Conservation (phyloP, 768 basidiomycete species). For the Lyophyllum atratum region DNA sequence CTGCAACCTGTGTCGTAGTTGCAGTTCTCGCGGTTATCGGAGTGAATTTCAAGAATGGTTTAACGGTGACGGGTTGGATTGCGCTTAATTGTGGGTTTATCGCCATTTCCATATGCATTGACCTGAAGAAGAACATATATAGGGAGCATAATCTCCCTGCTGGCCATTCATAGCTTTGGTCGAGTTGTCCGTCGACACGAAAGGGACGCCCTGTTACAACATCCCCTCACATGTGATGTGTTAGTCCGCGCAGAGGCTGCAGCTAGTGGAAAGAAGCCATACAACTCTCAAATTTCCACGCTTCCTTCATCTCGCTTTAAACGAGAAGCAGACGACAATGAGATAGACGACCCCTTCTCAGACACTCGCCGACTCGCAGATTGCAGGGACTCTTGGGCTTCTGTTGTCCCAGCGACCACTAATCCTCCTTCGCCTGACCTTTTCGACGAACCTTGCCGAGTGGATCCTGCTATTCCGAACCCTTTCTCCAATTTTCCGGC, state of each 20-base stretch:
- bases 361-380: slow-evolving; percentile 26
- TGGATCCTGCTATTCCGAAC: slow-evolving; percentile 10
- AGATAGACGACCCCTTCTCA: slow-evolving; percentile 33
- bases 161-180: slow-evolving; percentile 61
- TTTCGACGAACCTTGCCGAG: slow-evolving; percentile 10
- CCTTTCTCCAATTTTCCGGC: slow-evolving; percentile 27
- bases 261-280: slow-evolving; percentile 12
- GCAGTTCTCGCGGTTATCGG: slow-evolving; percentile 53
- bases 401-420: background rate
- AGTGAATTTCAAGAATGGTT: slow-evolving; percentile 43
- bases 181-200: slow-evolving; percentile 65
- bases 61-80: slow-evolving; percentile 55
- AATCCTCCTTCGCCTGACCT: slow-evolving; percentile 5
- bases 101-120: background rate
- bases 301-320: slow-evolving; percentile 5
- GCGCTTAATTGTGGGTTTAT: slow-evolving; percentile 49
- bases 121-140: background rate
- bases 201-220: slow-evolving; percentile 52
- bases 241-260: slow-evolving; percentile 5
- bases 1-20: slow-evolving; percentile 47
- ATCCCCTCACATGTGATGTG: slow-evolving; percentile 29
- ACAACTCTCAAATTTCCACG: slow-evolving; percentile 1
- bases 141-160: slow-evolving; percentile 59
- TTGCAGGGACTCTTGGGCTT: slow-evolving; percentile 11
- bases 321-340: slow-evolving; percentile 5